Conservation (phyloP, 1,139 yeast genomes). For the Torulaspora globosa region DNA sequence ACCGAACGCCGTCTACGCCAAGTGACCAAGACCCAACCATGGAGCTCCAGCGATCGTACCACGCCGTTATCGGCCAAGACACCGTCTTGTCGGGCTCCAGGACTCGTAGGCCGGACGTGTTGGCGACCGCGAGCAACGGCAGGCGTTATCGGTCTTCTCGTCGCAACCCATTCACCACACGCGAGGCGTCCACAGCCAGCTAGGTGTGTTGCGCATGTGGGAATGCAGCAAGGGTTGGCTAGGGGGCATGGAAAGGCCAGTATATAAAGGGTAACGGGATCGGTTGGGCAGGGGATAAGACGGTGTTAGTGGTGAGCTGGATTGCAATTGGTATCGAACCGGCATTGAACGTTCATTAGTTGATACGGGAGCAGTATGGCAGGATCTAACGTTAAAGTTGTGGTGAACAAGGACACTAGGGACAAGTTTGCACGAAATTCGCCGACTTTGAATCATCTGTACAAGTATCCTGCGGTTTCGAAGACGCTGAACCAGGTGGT, state of each 20-base stretch:
- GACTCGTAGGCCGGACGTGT: too few relatives aligned
- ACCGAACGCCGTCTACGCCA: too few relatives aligned
- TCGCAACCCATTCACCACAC: constrained; percentile 2
- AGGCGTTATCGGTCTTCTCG: background rate
- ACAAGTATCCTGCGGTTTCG: constrained; percentile 21
- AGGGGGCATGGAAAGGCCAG: background rate
- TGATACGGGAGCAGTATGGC: constrained; percentile 2
- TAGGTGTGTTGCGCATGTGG: background rate
- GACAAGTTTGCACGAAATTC: constrained; percentile 25
- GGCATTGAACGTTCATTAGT: background rate
- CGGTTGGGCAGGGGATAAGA: background rate
- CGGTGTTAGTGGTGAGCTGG: too few relatives aligned
- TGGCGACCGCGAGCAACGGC: background rate
- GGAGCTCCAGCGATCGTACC: too few relatives aligned
- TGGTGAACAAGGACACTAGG: constrained; percentile 23
- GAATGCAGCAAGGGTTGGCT: background rate
- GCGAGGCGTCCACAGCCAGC: background rate
- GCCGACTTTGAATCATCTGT: constrained; percentile 23
- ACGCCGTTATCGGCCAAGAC: too few relatives aligned
- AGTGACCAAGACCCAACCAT: too few relatives aligned
- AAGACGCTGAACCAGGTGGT: constrained; percentile 16
- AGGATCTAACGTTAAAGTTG: constrained; percentile 18
- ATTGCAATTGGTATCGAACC: background rate
- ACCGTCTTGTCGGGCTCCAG: too few relatives aligned
- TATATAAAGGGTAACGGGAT: constrained; percentile 5